phyloP scores from a whole-genome alignment of 768 basidiomycete species.

The Butyriboletus loyo region DNA sequence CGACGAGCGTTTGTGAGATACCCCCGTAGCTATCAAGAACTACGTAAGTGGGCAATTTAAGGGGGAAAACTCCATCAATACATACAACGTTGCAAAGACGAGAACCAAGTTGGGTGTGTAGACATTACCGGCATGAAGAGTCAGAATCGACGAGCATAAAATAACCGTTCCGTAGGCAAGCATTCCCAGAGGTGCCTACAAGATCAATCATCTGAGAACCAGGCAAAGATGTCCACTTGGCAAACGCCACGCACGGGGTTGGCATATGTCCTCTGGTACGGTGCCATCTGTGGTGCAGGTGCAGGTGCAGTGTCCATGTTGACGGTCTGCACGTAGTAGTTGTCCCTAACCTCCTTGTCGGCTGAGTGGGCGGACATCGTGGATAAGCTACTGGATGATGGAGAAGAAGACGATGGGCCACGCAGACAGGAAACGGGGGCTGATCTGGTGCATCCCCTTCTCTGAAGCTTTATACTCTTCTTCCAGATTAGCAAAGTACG shows the following conservation, averaged over 20 bases:
- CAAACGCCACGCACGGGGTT: constrained; percentile 18
- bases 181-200: constrained; percentile 28
- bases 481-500: neutral
- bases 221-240: neutral
- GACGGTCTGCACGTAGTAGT: constrained; percentile 28
- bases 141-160: constrained; percentile 28
- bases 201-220: neutral
- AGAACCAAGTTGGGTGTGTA: constrained; percentile 24
- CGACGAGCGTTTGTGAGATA: constrained; percentile 29
- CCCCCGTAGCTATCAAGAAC: constrained; percentile 25
- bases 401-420: neutral
- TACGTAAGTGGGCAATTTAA: neutral
- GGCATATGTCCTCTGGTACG: constrained; percentile 26
- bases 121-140: constrained; percentile 19
- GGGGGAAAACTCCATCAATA: neutral
- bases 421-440: neutral
- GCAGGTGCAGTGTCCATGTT: constrained; percentile 15
- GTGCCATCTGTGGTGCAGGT: constrained; percentile 20
- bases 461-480: constrained; percentile 17
- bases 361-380: constrained; percentile 21
- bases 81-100: constrained; percentile 29
- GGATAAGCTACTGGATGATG: neutral
- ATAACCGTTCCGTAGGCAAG: constrained; percentile 29
- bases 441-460: neutral
- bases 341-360: constrained; percentile 24